Base-by-base conservation (phyloP, 2,329 filamentous ascomycete species). In the Septoria linicola region DNA sequence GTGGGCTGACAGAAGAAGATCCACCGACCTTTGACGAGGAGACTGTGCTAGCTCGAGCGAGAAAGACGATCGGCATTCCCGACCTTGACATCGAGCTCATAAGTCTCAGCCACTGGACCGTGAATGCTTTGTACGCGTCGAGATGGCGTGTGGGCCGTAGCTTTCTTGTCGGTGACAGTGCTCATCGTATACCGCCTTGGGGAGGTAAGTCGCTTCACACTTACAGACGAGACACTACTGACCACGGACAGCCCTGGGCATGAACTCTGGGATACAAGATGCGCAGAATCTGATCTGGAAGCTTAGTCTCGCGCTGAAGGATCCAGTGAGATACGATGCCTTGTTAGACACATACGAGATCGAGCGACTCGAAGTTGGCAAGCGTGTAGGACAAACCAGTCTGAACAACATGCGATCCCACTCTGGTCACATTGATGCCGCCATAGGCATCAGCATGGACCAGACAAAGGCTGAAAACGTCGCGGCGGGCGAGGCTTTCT, bases 231-330 rank as follows among this genome's bases (percentile, higher is more conserved):
- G 14, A 8, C 6, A 36, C 8, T 16, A 17, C 34, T 36, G 14
- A 36, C 8, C 14, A 16, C 14, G 7, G 6, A 8, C 34, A 36
- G 39, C 39, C 17, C 39, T 27, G n/a, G 39, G 39, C 16, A 25
- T 21, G 19, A 41, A 41, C 13, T 23, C 39, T 17, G 39, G 17
- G 3, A n/a, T 41, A 11, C 39, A 41, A 27, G 39, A 41, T 16
- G 21, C 39, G 13, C 19, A 41, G 11, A 41, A 41, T n/a, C 20
- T 41, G 11, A 41, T 41, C 13, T 41, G 39, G 39, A 41, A 41
- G 25, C 20, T 41, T 11, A 25, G 19, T 25, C 19, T 41, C 11
- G 39, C 39, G 10, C 39, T 25, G 6, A 41, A 41, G 21, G 21
- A 41, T 25, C 19, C 17, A 7, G 8, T 23, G 10, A 23, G 4